phyloP scores from a whole-genome alignment of 2,329 filamentous ascomycete species.

The Malbranchea zuffiana region DNA sequence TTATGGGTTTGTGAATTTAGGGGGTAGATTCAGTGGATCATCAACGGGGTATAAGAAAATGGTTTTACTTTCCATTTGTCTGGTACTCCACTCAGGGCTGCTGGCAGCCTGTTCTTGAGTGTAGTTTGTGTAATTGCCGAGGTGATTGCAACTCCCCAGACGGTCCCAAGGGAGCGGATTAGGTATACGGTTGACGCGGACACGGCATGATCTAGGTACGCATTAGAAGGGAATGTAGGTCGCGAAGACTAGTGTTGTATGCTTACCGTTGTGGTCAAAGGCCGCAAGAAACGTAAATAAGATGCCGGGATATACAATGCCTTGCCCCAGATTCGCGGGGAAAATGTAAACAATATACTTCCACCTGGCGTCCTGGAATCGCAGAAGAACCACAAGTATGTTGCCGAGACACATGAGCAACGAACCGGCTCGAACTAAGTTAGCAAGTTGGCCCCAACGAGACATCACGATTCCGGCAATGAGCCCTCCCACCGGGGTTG shows the following conservation, averaged over 20 bases:
- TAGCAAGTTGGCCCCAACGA: slow-evolving; percentile 35
- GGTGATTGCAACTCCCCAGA: slow-evolving; percentile 54
- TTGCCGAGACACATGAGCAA: slow-evolving; percentile 38
- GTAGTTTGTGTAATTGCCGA: slow-evolving; percentile 54
- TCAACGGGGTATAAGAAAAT: too few relatives aligned
- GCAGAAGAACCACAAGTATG: slow-evolving; percentile 30
- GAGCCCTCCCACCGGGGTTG: slow-evolving; percentile 36
- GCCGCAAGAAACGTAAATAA: slow-evolving; percentile 53
- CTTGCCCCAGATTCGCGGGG: slow-evolving; percentile 38
- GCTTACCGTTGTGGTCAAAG: slow-evolving; percentile 49
- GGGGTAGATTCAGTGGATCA: too few relatives aligned
- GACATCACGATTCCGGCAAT: slow-evolving; percentile 39
- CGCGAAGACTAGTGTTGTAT: slow-evolving; percentile 1
- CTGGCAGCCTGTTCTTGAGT: slow-evolving; percentile 44
- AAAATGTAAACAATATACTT: slow-evolving; percentile 38
- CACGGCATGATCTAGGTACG: slow-evolving; percentile 47
- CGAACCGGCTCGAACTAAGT: slow-evolving; percentile 32
- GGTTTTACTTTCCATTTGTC: slow-evolving; percentile 49
- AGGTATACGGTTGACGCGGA: slow-evolving; percentile 54
- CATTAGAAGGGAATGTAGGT: not conserved
- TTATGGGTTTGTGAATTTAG: too few relatives aligned
- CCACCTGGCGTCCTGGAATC: slow-evolving; percentile 35
- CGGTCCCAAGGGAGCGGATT: slow-evolving; percentile 51
- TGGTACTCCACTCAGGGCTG: slow-evolving; percentile 44
- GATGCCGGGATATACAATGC: slow-evolving; percentile 38